Base-by-base conservation (phyloP, 2,329 filamentous ascomycete genomes). In the Pseudogymnoascus sp. region DNA sequence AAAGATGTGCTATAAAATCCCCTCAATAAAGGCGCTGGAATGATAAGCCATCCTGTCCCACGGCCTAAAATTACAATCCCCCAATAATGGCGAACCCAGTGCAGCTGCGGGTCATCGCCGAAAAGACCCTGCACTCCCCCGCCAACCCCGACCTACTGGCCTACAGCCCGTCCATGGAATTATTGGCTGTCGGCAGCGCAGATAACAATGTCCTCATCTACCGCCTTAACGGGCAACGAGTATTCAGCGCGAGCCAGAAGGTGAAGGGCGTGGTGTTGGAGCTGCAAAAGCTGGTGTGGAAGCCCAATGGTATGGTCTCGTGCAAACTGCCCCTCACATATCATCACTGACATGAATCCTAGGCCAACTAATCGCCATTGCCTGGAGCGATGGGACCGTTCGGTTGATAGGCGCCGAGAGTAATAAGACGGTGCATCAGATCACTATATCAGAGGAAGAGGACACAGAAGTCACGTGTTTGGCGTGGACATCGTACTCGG, bases 151-250 rank as follows among this genome's bases (percentile, higher is more conserved):
- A 80, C 55, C 82, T 88, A 60, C 79, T 93, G 35, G 82, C 86
- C 25, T 91, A 89, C 74, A 96, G 91, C 74, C 91, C 92, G 14
- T 88, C 87, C 7, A 90, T 96, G 78, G 91, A 97, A 75, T 80
- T 97, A 52, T 81, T 89, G n/a, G 87, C 88, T 4, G 80, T 92
- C 11, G 89, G 89, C 11, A 84, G 82, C n/a, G 80, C 82, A 14
- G 83, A 86, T 64, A 85, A 85, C 58, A 85, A 86, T 59, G 78
- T 97, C 16, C 82, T 88, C 67, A 85, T 96, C 45, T 92, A 89
- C 75, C 84, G 93, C 58, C 82, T 92, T 14, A 90, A 89, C 64
- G 88, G 88, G 1, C 91, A 97, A 69, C 74, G 79, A 59, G 85
- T 87, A 2, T 87, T 88, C 70, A 81, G 81, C 0, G 67, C 67